phyloP scores from a whole-genome alignment of 257 asterid species.

The Scutellaria baicalensis region DNA sequence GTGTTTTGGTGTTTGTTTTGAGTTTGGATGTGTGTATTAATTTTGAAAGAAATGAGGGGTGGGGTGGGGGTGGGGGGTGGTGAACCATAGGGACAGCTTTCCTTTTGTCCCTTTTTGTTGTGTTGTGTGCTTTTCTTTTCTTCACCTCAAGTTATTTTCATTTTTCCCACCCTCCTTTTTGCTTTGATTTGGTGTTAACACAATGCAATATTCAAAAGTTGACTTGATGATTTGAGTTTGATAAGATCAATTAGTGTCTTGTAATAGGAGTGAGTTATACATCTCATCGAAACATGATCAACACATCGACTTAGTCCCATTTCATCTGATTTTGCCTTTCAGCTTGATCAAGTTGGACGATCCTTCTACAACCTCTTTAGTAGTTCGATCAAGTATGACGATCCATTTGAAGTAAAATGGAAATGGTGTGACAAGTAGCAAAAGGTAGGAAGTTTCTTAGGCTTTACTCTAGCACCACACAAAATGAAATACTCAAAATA shows the following conservation, averaged over 20 bases:
- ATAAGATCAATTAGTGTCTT: too few species aligned
- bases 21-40: conserved; percentile 4
- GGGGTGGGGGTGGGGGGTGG: not conserved
- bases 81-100: conserved; percentile 29
- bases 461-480: conserved; percentile 59
- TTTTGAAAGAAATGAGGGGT: conserved; percentile 21
- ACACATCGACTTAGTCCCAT: too few species aligned
- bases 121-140: conserved; percentile 21
- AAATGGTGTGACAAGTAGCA: conserved; percentile 30
- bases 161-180: conserved; percentile 21
- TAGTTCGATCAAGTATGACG: too few species aligned
- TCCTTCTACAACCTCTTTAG: too few species aligned
- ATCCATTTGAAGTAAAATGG: not conserved
- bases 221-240: too few species aligned
- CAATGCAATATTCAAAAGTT: not conserved
- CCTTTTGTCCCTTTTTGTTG: conserved; percentile 22
- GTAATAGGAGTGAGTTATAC: too few species aligned
- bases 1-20: not conserved
- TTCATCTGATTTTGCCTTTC: too few species aligned
- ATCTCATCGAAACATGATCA: too few species aligned
- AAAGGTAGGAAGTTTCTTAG: conserved; percentile 27
- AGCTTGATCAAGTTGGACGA: too few species aligned
- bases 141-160: conserved; percentile 27
- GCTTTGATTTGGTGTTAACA: not conserved
- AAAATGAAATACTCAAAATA: conserved; percentile 23